Evolutionary conservation across 148 eudicot species (phyloP).

Genomic region (Rhododendron simsii): DNA sequence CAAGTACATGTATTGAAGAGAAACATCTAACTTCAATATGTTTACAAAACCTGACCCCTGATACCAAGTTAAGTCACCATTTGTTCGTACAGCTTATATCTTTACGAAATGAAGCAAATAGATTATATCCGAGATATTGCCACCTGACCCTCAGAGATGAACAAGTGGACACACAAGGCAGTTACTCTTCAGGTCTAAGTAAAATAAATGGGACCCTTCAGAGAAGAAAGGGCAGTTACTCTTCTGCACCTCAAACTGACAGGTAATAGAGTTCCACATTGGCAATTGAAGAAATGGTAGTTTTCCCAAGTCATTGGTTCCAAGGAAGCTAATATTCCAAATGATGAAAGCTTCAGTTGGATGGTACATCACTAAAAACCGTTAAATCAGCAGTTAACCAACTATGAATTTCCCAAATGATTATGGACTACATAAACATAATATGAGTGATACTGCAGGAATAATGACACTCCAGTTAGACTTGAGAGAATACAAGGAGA

Average conservation of each 20-base stretch:
- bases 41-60: not conserved
- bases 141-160: not conserved
- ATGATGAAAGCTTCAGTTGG: not conserved
- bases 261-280: not conserved
- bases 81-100: not conserved
- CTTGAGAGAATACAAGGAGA: not conserved
- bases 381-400: not conserved
- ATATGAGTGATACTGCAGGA: not conserved
- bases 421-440: not conserved
- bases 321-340: not conserved
- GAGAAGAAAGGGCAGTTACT: too few relatives aligned
- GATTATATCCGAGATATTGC: not conserved
- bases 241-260: not conserved
- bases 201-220: constrained; percentile 5
- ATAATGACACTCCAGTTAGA: not conserved
- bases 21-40: not conserved
- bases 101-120: not conserved
- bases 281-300: not conserved
- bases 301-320: not conserved
- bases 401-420: not conserved
- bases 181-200: not conserved
- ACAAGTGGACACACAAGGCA: not conserved
- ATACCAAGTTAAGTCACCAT: not conserved
- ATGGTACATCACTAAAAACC: not conserved
- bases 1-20: not conserved